A percentile compares a stretch with the other conserved stretches of the same genome.
phyloP scores from a whole-genome alignment of 768 basidiomycete species.

The Lactarius indigo region DNA sequence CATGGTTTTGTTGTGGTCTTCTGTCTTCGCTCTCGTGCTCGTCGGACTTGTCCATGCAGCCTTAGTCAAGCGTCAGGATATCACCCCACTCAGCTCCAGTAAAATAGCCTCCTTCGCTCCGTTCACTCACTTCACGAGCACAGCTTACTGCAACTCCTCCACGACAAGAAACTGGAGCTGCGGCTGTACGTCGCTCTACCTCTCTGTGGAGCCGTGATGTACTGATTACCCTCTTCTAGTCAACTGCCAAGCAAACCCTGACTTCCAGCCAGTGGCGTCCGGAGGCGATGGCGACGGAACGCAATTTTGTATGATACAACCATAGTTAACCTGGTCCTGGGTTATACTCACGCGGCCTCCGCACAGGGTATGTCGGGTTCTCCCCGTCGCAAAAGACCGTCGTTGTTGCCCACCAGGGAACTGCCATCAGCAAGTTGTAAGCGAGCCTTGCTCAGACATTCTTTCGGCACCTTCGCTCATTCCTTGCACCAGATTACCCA shows the following conservation, averaged over 20 bases:
- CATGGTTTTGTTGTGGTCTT: conserved; percentile 1
- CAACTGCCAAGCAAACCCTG: conserved; percentile 45
- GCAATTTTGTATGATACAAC: conserved; percentile 43
- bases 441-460: not conserved
- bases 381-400: conserved; percentile 37
- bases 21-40: not conserved
- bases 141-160: conserved; percentile 33
- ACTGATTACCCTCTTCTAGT: conserved; percentile 27
- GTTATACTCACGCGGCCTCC: not conserved
- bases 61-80: conserved; percentile 9
- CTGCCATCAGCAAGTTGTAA: conserved; percentile 33
- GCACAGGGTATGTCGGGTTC: conserved; percentile 55
- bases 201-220: not conserved
- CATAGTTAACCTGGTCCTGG: no score
- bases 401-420: conserved; percentile 40
- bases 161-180: conserved; percentile 32
- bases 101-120: conserved; percentile 32
- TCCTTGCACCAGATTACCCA: not conserved
- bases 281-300: conserved; percentile 43
- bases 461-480: not conserved
- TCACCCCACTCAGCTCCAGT: conserved; percentile 27
- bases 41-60: not conserved
- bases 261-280: conserved; percentile 44
- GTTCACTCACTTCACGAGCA: conserved; percentile 32
- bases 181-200: conserved; percentile 27